Base-by-base conservation (phyloP, 805 yeast species). In the Barnettozyma vustinii region DNA sequence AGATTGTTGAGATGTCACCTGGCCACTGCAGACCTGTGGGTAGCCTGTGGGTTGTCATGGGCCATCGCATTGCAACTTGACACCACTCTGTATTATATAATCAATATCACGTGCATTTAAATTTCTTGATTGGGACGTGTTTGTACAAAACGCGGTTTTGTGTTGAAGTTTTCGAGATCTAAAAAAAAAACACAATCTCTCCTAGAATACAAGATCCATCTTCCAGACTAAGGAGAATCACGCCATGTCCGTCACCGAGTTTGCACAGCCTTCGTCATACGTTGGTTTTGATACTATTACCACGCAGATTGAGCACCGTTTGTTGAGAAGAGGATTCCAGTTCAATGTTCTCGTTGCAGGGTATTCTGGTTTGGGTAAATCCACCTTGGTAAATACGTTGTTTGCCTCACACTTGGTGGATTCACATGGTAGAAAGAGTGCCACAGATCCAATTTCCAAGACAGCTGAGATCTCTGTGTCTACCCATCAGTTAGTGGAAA, bases 271-370 rank as follows among this genome's bases (percentile, higher is more conserved):
- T 23, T 70, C 74, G 42, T 78, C 81, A 49, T 91, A 91, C 66
- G 98, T 94, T 55, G 99, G 99, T 42, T 92, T 94, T 66, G 98
- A 94, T 70, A 84, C 97, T 53, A 92, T 94, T 69, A 92, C 98
- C 45, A 79, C 85, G 35, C 99, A 94, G 71, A 94, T 94, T 63
- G 97, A 94, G 69, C 89, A 84, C 67, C 81, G 97, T 58, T 73
- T 94, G 59, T 75, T 94, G 67, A 91, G 89, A 68, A 78, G 91
- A 59, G 99, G 99, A 3, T 94, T 94, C 70, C 92, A 89, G 64
- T 86, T 94, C 70, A 94, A 94, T 64, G 71, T 94, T 44, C 90
- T 94, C 94, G 84, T 87, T 44, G 98, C 92, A 43, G 99, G 95
- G 45, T 82, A 81, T 60, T 85, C 96, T 9, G 99, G 99, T 2